Conservation (phyloP, 2,329 filamentous ascomycete species). For the Monilinia aucupariae region DNA sequence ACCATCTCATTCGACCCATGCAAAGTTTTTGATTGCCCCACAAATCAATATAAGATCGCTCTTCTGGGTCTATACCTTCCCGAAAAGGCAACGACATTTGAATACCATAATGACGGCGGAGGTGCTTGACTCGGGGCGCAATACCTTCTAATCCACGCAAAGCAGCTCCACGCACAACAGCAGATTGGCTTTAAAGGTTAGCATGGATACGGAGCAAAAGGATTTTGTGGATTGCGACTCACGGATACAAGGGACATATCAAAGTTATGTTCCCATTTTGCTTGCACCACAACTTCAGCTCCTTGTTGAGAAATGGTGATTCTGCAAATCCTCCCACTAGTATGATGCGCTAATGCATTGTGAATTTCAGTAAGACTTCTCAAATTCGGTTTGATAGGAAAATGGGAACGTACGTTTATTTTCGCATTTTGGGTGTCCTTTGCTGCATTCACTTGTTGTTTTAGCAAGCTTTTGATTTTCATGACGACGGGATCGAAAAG, state of each 20-base stretch:
- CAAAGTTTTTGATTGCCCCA: conserved; percentile 15
- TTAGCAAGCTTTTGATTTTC: conserved; percentile 22
- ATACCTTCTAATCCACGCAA: conserved; percentile 23
- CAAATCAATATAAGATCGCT: neutral
- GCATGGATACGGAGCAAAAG: neutral
- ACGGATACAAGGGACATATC: conserved; percentile 23
- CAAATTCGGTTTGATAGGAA: neutral
- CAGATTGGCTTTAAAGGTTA: conserved; percentile 22
- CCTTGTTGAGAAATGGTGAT: conserved; percentile 22
- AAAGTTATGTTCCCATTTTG: conserved; percentile 23
- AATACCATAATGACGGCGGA: conserved; percentile 21
- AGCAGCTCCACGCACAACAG: conserved; percentile 23
- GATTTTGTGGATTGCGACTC: conserved; percentile 14
- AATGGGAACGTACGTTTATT: conserved; percentile 22
- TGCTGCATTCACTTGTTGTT: conserved; percentile 23
- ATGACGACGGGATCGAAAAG: conserved; percentile 29
- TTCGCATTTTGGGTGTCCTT: conserved; percentile 11
- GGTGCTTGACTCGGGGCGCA: conserved; percentile 15
- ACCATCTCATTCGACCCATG: conserved; percentile 11
- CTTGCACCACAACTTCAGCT: conserved; percentile 22
- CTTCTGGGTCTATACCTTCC: conserved; percentile 18
- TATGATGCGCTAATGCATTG: conserved; percentile 20
- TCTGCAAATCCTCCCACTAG: conserved; percentile 25
- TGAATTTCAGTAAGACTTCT: neutral
- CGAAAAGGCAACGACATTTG: neutral